Conservation (phyloP, 139 green algal species). For the Chlorella sp. region DNA sequence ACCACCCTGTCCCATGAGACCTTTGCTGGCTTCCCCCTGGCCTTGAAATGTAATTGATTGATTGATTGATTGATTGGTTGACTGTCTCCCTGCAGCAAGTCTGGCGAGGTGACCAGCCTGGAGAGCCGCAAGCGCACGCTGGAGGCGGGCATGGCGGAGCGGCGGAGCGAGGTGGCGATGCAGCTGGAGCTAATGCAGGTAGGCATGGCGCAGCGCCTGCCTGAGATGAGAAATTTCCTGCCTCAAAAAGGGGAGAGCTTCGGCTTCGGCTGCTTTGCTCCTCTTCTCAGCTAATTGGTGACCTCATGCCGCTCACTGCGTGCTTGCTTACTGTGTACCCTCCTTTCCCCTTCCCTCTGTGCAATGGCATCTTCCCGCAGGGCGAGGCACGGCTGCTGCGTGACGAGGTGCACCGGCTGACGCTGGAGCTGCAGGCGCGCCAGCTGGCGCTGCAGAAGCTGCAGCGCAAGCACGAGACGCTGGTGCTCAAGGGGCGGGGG, state of each 20-base stretch:
- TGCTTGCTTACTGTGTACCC: no score
- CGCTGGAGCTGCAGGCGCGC: constrained; percentile 81
- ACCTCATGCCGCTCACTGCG: background rate
- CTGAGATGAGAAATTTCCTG: background rate
- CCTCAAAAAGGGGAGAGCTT: background rate
- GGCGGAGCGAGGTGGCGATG: constrained; percentile 77
- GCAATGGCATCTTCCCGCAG: constrained; percentile 4
- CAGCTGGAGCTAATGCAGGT: constrained; percentile 42
- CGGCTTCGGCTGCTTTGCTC: background rate
- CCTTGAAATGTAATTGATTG: no score
- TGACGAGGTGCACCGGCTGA: constrained; percentile 84
- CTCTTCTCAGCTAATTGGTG: no score
- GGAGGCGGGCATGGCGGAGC: constrained; percentile 82
- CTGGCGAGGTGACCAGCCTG: constrained; percentile 78
- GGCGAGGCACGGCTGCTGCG: constrained; percentile 79
- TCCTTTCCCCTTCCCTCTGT: background rate
- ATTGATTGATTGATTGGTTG: no score
- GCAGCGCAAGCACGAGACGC: constrained; percentile 73
- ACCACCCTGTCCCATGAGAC: no score
- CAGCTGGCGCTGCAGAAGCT: constrained; percentile 70
- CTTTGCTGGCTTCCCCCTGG: no score
- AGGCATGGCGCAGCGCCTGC: background rate
- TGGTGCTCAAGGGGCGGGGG: constrained; percentile 33
- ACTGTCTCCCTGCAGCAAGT: constrained; percentile 36
- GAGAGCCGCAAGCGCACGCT: constrained; percentile 82